Conservation (phyloP, 1,284 basidiomycete genomes). For the Blastosporella zonata region DNA sequence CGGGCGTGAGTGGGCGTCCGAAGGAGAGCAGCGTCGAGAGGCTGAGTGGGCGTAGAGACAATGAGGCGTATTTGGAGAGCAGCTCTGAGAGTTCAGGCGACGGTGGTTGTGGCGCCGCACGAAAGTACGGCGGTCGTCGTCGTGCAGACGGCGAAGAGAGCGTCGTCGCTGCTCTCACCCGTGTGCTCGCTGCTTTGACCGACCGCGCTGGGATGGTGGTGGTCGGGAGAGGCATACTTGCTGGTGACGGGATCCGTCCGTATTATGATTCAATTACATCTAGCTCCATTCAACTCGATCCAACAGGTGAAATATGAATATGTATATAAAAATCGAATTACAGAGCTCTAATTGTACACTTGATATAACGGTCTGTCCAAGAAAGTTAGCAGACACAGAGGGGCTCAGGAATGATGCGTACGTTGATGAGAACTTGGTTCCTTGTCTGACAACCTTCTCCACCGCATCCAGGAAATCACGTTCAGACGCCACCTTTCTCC, state of each 20-base stretch:
- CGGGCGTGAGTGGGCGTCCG: constrained; percentile 65
- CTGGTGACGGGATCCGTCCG: constrained; percentile 9
- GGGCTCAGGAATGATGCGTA: constrained; percentile 37
- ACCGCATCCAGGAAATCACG: constrained; percentile 97
- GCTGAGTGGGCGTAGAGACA: constrained; percentile 58
- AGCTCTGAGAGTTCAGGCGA: constrained; percentile 44
- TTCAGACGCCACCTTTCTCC: constrained; percentile 96
- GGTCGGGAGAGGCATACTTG: constrained; percentile 6
- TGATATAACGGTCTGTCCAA: constrained; percentile 60
- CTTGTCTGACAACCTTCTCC: constrained; percentile 97
- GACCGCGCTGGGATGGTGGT: not conserved
- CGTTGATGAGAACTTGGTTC: constrained; percentile 92
- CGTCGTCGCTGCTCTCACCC: constrained; percentile 7
- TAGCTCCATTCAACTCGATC: constrained; percentile 1
- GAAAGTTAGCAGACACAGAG: constrained; percentile 16
- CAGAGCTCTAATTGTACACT: constrained; percentile 61
- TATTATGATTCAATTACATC: not conserved
- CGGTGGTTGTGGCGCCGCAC: constrained; percentile 32
- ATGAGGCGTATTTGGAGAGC: constrained; percentile 51
- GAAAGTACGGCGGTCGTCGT: constrained; percentile 20
- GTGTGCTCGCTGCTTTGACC: constrained; percentile 10
- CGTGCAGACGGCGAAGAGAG: constrained; percentile 2
- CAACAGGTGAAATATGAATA: constrained; percentile 7
- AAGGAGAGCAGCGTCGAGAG: constrained; percentile 70
- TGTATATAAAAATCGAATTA: constrained; percentile 4